A percentile compares a stretch with the other conserved stretches of the same genome.
Conservation (phyloP, 192 early-diverging fungal genomes). For the Backusella sp. region DNA sequence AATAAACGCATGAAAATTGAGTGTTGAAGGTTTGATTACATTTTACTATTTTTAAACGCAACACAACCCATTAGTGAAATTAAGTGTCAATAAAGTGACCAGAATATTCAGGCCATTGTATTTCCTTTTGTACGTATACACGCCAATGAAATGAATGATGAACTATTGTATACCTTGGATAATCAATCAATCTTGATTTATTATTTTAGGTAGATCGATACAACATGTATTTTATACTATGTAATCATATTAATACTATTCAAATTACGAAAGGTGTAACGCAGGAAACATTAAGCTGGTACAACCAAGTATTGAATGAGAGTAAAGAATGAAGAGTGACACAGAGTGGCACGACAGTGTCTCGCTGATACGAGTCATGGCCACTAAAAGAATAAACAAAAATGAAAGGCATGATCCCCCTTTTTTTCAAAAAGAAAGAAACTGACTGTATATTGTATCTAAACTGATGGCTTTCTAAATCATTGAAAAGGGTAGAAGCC, state of each 20-base stretch:
- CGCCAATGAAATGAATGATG: no score
- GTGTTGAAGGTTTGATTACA: background rate
- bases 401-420: background rate
- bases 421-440: no score
- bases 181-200: background rate
- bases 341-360: conserved; percentile 2
- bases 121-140: no score
- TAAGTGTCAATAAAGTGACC: background rate
- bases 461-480: no score
- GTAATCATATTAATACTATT: background rate
- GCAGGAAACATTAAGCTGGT: background rate
- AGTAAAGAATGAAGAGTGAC: background rate
- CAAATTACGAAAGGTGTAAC: background rate
- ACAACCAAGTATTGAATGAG: background rate
- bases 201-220: background rate
- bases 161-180: no score
- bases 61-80: background rate
- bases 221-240: background rate
- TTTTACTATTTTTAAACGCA: background rate
- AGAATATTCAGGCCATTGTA: no score
- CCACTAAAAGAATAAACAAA: background rate
- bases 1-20: background rate
- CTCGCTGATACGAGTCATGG: background rate
- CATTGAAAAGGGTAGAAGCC: no score
- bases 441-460: no score